Percentiles rank a stretch among this genome's conserved stretches.
Conservation (phyloP, 129 eudicot genomes). For the Silybum marianum region DNA sequence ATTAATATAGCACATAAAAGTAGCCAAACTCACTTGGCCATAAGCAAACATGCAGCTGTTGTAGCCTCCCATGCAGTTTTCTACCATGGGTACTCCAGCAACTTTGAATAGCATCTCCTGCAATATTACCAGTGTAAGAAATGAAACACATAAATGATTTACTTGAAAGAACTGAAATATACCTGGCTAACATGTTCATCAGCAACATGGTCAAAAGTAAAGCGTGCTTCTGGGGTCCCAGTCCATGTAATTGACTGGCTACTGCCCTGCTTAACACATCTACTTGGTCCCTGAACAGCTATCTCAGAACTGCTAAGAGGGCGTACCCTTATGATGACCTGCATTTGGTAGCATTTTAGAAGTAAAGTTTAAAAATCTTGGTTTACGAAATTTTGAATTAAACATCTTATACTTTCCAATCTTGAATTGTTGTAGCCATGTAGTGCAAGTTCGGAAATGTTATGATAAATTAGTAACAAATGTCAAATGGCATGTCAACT, state of each 20-base stretch:
- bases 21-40: slow-evolving; percentile 78
- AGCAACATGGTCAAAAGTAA: slow-evolving; percentile 90
- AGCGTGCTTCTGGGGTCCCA: slow-evolving; percentile 93
- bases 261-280: slow-evolving; percentile 91
- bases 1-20: background rate
- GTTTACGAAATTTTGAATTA: background rate
- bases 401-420: background rate
- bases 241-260: slow-evolving; percentile 86
- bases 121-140: slow-evolving; percentile 4
- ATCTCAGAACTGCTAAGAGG: slow-evolving; percentile 82
- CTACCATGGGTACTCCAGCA: slow-evolving; percentile 98
- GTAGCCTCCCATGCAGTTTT: slow-evolving; percentile 91
- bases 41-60: slow-evolving; percentile 99
- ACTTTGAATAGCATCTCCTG: slow-evolving; percentile 93
- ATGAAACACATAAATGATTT: background rate
- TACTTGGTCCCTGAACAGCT: slow-evolving; percentile 71
- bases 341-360: slow-evolving; percentile 11
- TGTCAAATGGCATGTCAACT: background rate
- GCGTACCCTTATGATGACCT: slow-evolving; percentile 88
- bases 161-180: background rate
- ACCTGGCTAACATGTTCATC: slow-evolving; percentile 97
- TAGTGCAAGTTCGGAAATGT: background rate
- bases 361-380: background rate
- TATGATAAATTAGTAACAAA: too few relatives aligned
- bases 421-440: background rate